Percentiles rank a stretch among this genome's conserved stretches.
phyloP scores from a whole-genome alignment of 805 yeast species.

The Kluyveromyces siamensis region DNA sequence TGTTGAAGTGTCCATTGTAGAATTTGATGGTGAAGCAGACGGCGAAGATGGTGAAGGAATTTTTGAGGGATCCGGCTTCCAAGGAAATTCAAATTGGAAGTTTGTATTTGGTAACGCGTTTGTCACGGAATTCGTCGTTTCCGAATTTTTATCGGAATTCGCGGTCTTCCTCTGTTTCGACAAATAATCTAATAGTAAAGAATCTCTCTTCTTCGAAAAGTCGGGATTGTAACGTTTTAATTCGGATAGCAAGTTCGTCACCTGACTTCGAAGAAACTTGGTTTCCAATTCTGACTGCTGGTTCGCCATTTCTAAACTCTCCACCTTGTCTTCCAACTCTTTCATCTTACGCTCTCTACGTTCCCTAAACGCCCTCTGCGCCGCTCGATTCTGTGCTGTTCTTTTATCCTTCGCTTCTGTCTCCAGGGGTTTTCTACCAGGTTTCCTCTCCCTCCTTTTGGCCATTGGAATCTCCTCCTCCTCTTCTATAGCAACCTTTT shows the following conservation, averaged over 20 bases:
- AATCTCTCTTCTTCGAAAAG: slow-evolving; percentile 21
- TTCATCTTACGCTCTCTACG: slow-evolving; percentile 82
- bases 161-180: slow-evolving; percentile 10
- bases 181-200: slow-evolving; percentile 16
- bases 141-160: not conserved
- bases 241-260: slow-evolving; percentile 64
- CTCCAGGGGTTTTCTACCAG: slow-evolving; percentile 75
- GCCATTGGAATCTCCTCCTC: not conserved
- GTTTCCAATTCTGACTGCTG: slow-evolving; percentile 61
- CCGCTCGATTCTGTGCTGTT: slow-evolving; percentile 95
- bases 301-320: slow-evolving; percentile 61
- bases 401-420: slow-evolving; percentile 80
- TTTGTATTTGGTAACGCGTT: slow-evolving; percentile 12
- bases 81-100: slow-evolving; percentile 50
- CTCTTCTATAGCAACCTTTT: not conserved
- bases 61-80: slow-evolving; percentile 21
- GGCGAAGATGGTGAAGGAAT: slow-evolving; percentile 21
- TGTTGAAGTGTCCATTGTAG: slow-evolving; percentile 2
- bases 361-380: slow-evolving; percentile 96
- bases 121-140: slow-evolving; percentile 1
- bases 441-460: slow-evolving; percentile 35
- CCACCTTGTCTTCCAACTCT: slow-evolving; percentile 75
- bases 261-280: slow-evolving; percentile 66
- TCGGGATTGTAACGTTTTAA: slow-evolving; percentile 48
- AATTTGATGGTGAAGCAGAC: slow-evolving; percentile 18